phyloP scores from a whole-genome alignment of 805 yeast species.

The Torulaspora delbrueckii region DNA sequence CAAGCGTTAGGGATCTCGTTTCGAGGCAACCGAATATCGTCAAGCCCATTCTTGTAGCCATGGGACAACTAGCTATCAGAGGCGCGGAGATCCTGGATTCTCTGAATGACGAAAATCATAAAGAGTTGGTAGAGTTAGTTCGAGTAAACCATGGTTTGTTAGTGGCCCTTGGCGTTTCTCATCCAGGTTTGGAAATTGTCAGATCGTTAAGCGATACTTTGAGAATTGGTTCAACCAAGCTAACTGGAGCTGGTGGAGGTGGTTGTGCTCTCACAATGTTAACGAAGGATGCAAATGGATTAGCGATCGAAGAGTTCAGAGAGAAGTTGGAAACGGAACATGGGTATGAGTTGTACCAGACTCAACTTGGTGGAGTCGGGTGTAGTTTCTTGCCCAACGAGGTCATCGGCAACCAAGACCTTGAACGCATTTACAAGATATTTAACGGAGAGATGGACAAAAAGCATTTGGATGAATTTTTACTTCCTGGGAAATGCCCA shows the following conservation, averaged over 20 bases:
- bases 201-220: conserved; percentile 59
- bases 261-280: conserved; percentile 93
- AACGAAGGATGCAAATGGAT: conserved; percentile 39
- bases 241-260: conserved; percentile 99
- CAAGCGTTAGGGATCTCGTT: conserved; percentile 58
- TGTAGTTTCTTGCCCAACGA: conserved; percentile 41
- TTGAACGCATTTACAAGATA: conserved; percentile 7
- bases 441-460: conserved; percentile 14
- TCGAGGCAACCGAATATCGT: conserved; percentile 51
- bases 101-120: conserved; percentile 41
- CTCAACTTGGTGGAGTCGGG: conserved; percentile 86
- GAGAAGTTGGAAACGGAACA: conserved; percentile 34
- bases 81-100: conserved; percentile 46
- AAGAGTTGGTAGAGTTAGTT: conserved; percentile 53
- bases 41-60: conserved; percentile 61
- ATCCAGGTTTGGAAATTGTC: conserved; percentile 80
- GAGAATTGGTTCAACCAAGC: conserved; percentile 77
- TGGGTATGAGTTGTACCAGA: conserved; percentile 71
- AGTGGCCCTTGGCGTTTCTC: conserved; percentile 84
- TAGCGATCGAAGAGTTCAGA: conserved; percentile 34
- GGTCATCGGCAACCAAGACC: conserved; percentile 7
- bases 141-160: conserved; percentile 84
- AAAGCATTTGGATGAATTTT: conserved; percentile 12
- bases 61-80: conserved; percentile 66
- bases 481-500: conserved; percentile 17